Conservation (phyloP, 1,284 basidiomycete species). For the Agroathelia rolfsii region DNA sequence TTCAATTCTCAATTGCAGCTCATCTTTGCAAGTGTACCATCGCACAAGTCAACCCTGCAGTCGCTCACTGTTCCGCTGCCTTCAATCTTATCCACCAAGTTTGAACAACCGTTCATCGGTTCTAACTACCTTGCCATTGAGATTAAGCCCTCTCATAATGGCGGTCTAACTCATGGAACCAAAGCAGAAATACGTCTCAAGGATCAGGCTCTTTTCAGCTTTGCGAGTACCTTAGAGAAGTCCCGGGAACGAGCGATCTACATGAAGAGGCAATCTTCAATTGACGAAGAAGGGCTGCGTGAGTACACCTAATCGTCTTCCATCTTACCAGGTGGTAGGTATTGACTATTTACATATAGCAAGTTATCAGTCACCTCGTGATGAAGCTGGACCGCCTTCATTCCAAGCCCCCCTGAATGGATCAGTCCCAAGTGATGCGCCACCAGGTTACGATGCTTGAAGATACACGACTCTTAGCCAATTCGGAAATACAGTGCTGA, state of each 20-base stretch:
- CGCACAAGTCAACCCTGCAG: conserved; percentile 30
- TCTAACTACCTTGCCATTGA: conserved; percentile 59
- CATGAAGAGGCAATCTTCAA: conserved; percentile 51
- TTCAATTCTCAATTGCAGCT: conserved; percentile 31
- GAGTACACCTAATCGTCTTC: conserved; percentile 22
- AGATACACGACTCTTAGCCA: conserved; percentile 21
- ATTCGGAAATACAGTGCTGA: too few relatives aligned
- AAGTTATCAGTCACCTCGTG: conserved; percentile 42
- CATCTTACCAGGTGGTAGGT: conserved; percentile 4
- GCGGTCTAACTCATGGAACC: conserved; percentile 55
- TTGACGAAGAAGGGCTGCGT: conserved; percentile 56
- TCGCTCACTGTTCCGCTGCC: conserved; percentile 50
- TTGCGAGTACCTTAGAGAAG: conserved; percentile 62
- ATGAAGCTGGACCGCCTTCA: conserved; percentile 25
- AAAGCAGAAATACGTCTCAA: conserved; percentile 57
- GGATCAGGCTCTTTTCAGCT: conserved; percentile 61
- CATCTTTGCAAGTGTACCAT: conserved; percentile 42
- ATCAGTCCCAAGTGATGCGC: conserved; percentile 39
- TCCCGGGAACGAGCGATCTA: conserved; percentile 63
- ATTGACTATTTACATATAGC: conserved; percentile 24
- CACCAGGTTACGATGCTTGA: conserved; percentile 53
- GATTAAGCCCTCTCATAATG: conserved; percentile 53
- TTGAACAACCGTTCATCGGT: conserved; percentile 65
- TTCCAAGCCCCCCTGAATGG: conserved; percentile 23
- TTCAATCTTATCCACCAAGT: conserved; percentile 55